Conservation (phyloP, 1,284 basidiomycete genomes). For the Waitea zeae region DNA sequence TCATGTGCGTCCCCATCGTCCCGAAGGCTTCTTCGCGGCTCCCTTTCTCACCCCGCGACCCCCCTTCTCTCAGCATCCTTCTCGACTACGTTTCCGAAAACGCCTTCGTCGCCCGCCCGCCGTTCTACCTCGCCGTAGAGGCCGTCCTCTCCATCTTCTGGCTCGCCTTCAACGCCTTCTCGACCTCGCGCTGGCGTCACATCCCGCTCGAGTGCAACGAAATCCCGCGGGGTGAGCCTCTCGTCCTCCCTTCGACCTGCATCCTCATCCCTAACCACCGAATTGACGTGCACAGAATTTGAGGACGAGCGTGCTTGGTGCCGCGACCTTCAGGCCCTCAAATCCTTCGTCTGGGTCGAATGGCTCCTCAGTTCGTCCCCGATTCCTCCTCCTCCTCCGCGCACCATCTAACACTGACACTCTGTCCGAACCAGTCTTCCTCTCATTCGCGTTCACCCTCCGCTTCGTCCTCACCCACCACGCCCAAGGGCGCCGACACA, state of each 20-base stretch:
- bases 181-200: constrained; percentile 32
- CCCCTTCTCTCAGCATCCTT: constrained; percentile 15
- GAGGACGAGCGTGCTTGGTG: constrained; percentile 32
- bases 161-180: constrained; percentile 42
- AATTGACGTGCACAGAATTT: too few relatives aligned
- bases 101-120: constrained; percentile 25
- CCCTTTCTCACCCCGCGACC: background rate
- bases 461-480: constrained; percentile 25
- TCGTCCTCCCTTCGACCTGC: constrained; percentile 1
- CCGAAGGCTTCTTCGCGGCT: background rate
- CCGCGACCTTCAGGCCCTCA: constrained; percentile 31
- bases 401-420: background rate
- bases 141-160: constrained; percentile 29
- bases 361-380: constrained; percentile 29
- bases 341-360: constrained; percentile 39
- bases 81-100: constrained; percentile 23
- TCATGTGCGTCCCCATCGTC: constrained; percentile 17
- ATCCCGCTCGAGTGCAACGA: constrained; percentile 27
- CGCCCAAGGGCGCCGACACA: constrained; percentile 26
- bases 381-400: background rate
- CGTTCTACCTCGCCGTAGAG: constrained; percentile 28
- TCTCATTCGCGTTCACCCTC: constrained; percentile 21
- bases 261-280: background rate
- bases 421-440: constrained; percentile 19
- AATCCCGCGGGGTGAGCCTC: constrained; percentile 22